These are phyloP conservation scores for Balansia obtecta DNA, from an alignment of 2,329 filamentous ascomycete species.

Conservation along the genomic window DNA sequence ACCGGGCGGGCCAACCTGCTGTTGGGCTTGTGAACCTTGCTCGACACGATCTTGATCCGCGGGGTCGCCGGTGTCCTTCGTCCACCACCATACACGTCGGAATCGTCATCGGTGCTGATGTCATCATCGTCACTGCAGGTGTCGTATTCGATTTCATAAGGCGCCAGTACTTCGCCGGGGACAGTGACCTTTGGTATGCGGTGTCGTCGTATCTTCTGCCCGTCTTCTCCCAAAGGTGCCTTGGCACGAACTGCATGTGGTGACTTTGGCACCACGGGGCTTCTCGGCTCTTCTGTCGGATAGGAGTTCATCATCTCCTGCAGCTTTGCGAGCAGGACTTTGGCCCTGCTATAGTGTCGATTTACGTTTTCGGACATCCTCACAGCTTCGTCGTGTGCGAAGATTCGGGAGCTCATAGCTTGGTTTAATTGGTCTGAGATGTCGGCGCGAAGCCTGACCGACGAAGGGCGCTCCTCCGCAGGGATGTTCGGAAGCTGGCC, in stretches of 20 bases:
- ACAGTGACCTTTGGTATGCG: conserved; percentile 48
- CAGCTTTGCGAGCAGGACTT: conserved; percentile 45
- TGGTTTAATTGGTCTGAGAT: conserved; percentile 46
- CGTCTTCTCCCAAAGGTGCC: conserved; percentile 30
- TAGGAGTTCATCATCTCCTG: conserved; percentile 49
- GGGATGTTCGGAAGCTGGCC: conserved; percentile 39
- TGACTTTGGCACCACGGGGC: conserved; percentile 38
- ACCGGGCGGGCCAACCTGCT: conserved; percentile 24
- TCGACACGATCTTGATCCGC: conserved; percentile 38
- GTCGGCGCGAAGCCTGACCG: conserved; percentile 41
- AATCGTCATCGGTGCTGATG: conserved; percentile 38
- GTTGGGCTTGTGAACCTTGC: conserved; percentile 31
- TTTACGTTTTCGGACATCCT: conserved; percentile 53
- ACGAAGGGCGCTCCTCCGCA: conserved; percentile 32
- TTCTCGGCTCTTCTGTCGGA: conserved; percentile 40
- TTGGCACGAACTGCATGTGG: conserved; percentile 40
- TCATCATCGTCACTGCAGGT: conserved; percentile 41
- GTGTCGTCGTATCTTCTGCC: conserved; percentile 32
- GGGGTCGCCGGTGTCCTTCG: conserved; percentile 25
- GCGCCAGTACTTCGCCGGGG: conserved; percentile 52
- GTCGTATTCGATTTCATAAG: conserved; percentile 52
- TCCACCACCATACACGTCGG: conserved; percentile 25
- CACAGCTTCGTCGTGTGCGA: conserved; percentile 47
- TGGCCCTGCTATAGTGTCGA: conserved; percentile 48
- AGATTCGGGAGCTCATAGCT: conserved; percentile 42